A percentile compares a stretch with the other conserved stretches of the same genome.
Conservation (phyloP, 1,139 yeast genomes). For the Candida albicans region DNA sequence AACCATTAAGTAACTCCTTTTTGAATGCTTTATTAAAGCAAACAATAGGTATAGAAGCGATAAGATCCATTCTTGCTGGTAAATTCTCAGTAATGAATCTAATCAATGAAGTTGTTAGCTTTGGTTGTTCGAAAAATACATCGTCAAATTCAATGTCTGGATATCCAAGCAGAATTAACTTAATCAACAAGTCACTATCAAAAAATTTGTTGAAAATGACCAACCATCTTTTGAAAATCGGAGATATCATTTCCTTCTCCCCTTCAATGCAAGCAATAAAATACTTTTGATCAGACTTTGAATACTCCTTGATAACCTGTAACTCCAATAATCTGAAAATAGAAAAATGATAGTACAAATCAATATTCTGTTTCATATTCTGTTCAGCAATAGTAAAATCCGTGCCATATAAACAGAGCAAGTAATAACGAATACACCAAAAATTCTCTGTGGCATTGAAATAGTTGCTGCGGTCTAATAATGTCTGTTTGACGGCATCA, state of each 20-base stretch:
- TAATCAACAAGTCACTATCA: conserved; percentile 15
- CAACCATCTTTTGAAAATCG: conserved; percentile 55
- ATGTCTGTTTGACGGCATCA: conserved; percentile 17
- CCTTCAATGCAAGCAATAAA: conserved; percentile 28
- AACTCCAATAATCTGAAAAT: conserved; percentile 52
- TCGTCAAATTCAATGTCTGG: conserved; percentile 2
- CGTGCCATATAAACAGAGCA: conserved; percentile 49
- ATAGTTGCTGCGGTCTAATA: conserved; percentile 14
- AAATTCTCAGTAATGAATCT: conserved; percentile 14
- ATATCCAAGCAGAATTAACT: conserved; percentile 7
- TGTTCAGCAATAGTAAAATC: conserved; percentile 21
- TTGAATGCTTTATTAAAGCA: conserved; percentile 47
- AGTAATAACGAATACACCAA: conserved; percentile 50
- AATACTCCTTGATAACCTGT: conserved; percentile 22
- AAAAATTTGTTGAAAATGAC: conserved; percentile 45
- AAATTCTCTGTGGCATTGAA: conserved; percentile 19
- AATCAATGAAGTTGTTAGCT: conserved; percentile 29
- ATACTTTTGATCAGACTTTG: conserved; percentile 13
- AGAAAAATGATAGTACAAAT: conserved; percentile 34
- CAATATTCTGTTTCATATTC: conserved; percentile 8
- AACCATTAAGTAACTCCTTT: conserved; percentile 34
- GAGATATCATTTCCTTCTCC: conserved; percentile 18
- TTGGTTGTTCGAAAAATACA: conserved; percentile 47
- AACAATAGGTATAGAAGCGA: conserved; percentile 44
- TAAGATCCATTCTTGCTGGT: conserved; percentile 5